Evolutionary conservation across 192 early-diverging fungal genomes (phyloP), one percentile per base, ranked within the genome.

Genomic region (Backusella liffmaniae): DNA sequence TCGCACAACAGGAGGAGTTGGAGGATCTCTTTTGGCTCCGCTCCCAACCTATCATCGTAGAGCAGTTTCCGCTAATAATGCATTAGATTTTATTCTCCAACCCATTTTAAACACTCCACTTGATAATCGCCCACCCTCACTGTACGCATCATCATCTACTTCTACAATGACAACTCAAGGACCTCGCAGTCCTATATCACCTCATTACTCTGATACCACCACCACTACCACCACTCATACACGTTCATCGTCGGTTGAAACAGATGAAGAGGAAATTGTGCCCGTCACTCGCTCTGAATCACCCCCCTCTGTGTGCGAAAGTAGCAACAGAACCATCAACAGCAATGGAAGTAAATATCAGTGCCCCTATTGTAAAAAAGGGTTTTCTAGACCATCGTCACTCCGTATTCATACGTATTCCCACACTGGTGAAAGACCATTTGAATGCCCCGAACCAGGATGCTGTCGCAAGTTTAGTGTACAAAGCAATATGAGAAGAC

Each of bases 351-450:
- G 74, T 44, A 62, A 73, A 66, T 90, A 90, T 44, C 82, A 86
- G 53, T 90, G 89, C 73, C 68, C 79, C 56, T 80, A 86, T 74
- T 90, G 89, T 75, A 78, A 84, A 68, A 90, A 90, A 73, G 83
- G 86, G 0, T 90, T 90, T 53, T 82, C 86, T 10, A 78, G 89
- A 53, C 89, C 89, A 44, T 86, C 85, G 26, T 89, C 89, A 21
- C 76, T 90, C 26, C 85, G 80, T 15, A 88, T 86, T n/a, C 89
- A 90, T 70, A 80, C 84, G 5, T 88, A 90, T 78, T 87, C 89
- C 0, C 89, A 90, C 59, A 90, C 89, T 7, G 89, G 89, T 3
- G 88, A 90, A 59, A 82, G 84, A 10, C 89, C 89, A 21, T 90
- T 86, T 72, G 86, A 83, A 32, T 90, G 89, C 65, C 80, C 85